Conservation (phyloP, 176 grass and related monocot species). For the Aegilops speltoides region DNA sequence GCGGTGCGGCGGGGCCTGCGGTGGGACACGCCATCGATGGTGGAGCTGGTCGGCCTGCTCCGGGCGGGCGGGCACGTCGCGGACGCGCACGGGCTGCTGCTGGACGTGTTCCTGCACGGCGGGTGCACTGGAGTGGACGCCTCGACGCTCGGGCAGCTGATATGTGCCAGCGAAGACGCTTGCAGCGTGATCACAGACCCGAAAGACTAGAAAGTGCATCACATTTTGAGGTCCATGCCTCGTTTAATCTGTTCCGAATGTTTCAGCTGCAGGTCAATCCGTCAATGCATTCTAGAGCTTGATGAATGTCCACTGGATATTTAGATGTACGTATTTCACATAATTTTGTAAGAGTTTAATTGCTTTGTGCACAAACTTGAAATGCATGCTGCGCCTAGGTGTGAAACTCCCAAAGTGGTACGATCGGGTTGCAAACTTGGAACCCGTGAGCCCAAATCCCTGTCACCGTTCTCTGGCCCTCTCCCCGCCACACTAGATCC, state of each 20-base stretch:
- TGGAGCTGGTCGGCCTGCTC: slow-evolving; percentile 21
- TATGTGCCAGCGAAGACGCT: slow-evolving; percentile 11
- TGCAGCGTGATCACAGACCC: background rate
- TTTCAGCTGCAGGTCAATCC: no score
- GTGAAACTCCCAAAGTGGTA: no score
- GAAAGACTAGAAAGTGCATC: background rate
- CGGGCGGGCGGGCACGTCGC: background rate
- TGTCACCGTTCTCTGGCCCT: no score
- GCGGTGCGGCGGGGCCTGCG: slow-evolving; percentile 33
- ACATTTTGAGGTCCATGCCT: background rate
- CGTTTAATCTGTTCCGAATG: background rate
- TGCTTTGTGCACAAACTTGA: no score
- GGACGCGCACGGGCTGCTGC: slow-evolving; percentile 33
- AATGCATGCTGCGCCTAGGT: no score
- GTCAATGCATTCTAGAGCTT: no score
- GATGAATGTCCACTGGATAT: no score
- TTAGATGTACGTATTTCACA: no score
- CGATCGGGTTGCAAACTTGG: no score
- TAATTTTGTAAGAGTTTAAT: no score
- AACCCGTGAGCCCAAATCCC: no score
- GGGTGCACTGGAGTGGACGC: slow-evolving; percentile 10
- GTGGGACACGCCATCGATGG: slow-evolving; percentile 42
- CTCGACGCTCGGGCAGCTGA: slow-evolving; percentile 22
- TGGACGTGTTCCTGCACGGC: slow-evolving; percentile 18
- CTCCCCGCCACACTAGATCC: no score